These are phyloP conservation scores for Aureobasidium lini DNA, from an alignment of 2,329 filamentous ascomycete species.

Conservation along the genomic window DNA sequence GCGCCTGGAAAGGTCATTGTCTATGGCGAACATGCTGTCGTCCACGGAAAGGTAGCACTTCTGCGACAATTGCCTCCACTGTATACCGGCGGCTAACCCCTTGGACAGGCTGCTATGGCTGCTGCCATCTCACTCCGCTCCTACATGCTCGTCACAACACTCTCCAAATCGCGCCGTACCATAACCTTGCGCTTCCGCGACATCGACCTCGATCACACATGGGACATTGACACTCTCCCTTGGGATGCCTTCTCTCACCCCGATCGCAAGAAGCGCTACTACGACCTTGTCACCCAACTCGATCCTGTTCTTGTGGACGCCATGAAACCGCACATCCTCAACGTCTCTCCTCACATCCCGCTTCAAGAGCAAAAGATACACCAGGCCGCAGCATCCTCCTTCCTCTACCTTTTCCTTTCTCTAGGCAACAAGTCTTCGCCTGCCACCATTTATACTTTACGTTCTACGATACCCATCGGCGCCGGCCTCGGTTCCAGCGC, in stretches of 20 bases:
- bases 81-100: neutral
- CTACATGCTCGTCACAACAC: conserved; percentile 89
- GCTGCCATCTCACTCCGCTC: conserved; percentile 92
- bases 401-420: conserved; percentile 88
- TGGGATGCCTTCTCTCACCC: conserved; percentile 76
- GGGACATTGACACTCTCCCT: conserved; percentile 87
- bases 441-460: conserved; percentile 79
- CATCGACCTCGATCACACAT: conserved; percentile 80
- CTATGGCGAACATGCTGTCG: conserved; percentile 96
- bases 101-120: conserved; percentile 70
- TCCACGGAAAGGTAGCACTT: conserved; percentile 73
- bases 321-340: conserved; percentile 68
- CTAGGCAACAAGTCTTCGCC: conserved; percentile 72
- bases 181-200: conserved; percentile 87
- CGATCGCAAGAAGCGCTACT: conserved; percentile 89
- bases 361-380: conserved; percentile 77
- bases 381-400: conserved; percentile 70
- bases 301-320: conserved; percentile 75
- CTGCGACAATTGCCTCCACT: neutral
- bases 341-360: conserved; percentile 59
- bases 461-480: conserved; percentile 88
- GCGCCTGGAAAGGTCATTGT: conserved; percentile 98
- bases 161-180: conserved; percentile 85
- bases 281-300: conserved; percentile 69
- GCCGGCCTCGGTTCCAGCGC: conserved; percentile 89